Base-by-base conservation (phyloP, 352 stramenopile genomes). In the Thalassiosira sp. region DNA sequence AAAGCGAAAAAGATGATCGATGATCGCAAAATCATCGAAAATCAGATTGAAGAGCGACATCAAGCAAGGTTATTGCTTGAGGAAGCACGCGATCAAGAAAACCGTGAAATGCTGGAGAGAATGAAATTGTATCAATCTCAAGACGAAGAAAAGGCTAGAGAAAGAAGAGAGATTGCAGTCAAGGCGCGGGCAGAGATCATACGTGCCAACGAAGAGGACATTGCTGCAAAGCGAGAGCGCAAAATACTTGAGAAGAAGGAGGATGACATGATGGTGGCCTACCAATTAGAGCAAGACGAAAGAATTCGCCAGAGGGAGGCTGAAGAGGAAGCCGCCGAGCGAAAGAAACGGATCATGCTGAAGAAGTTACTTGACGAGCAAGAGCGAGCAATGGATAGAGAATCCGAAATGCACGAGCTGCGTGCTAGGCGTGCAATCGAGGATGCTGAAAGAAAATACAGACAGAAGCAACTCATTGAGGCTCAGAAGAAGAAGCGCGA, bases 371-470 rank as follows among this genome's bases (percentile, higher is more conserved):
- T 96, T 15, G 93, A 95, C 20, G 84, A 82, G 37, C 87, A 98
- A 70, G 92, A 97, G 76, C 95, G 95, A 11, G 76, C 58, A 3
- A 56, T 84, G 54, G 79, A 89, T 73, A 93, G 70, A 51, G 68
- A 58, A 51, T 73, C 91, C 13, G 94, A 97, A 75, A 85, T 98
- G 16, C 94, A 97, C 72, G 95, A 97, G 64, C 62, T 98, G 1
- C 90, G 94, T n/a, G 94, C 94, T 31, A 94, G 96, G 56, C 91
- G 95, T 33, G 94, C 94, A 5, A 89, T 90, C 3, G 95, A 98
- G 81, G 93, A 91, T 16, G 86, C 90, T 11, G 94, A 98, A 58
- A 89, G 94, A 40, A 90, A 95, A 28, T 94, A 93, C 7, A 89
- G 94, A 18, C 87, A 96, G 70, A 90, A 91, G 0, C 94, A 97